A percentile compares a stretch with the other conserved stretches of the same genome.
Conservation (phyloP, 805 yeast genomes). For the Cyberlindnera mycetangii region DNA sequence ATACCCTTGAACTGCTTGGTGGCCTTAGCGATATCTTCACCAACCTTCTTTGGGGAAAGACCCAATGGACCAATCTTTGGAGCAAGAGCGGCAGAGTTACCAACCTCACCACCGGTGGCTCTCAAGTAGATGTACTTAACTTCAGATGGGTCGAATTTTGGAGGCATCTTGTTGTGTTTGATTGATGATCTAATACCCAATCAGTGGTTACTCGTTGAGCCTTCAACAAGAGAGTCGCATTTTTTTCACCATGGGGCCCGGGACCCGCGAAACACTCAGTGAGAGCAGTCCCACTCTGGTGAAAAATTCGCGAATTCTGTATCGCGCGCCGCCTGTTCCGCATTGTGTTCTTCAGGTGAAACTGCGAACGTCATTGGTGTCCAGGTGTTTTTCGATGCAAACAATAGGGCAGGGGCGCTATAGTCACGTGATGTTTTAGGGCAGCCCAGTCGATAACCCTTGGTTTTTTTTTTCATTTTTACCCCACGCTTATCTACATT, state of each 20-base stretch:
- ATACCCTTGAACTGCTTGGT: conserved; percentile 99
- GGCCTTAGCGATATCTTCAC: conserved; percentile 99
- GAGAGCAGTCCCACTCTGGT: not conserved
- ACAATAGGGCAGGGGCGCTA: not conserved
- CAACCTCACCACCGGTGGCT: conserved; percentile 99
- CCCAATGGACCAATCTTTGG: conserved; percentile 99
- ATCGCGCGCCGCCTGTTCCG: no score
- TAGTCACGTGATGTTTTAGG: conserved; percentile 4
- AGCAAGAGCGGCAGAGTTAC: conserved; percentile 99
- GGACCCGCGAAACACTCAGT: not conserved
- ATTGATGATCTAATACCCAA: not conserved
- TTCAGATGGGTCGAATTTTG: conserved; percentile 98
- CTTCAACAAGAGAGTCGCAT: conserved; percentile 1
- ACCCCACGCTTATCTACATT: not conserved
- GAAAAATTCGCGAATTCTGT: not conserved
- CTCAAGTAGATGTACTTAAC: conserved; percentile 97
- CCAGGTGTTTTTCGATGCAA: conserved; percentile 1
- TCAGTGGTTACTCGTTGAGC: not conserved
- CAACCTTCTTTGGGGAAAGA: conserved; percentile 99
- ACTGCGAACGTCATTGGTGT: not conserved
- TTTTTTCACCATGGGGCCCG: conserved; percentile 8
- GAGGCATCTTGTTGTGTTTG: conserved; percentile 65
- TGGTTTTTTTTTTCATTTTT: not conserved
- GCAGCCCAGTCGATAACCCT: conserved; percentile 1
- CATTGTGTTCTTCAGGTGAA: no score